Evolutionary conservation across 179 eudicot species (phyloP).

Genomic region (Patellifolia procumbens): DNA sequence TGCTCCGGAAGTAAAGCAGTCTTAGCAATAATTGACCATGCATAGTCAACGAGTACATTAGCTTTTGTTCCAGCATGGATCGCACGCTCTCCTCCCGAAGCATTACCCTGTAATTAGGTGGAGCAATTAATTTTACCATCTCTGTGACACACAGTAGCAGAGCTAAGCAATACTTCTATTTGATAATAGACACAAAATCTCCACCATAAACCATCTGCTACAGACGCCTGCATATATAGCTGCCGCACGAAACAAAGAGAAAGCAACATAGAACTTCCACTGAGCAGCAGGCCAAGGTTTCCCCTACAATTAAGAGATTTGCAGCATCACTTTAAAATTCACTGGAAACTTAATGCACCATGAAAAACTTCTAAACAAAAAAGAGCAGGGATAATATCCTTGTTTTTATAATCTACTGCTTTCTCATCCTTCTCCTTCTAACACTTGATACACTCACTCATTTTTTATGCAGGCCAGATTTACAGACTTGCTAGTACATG

Average conservation of each 20-base stretch:
- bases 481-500: neutral
- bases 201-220: slow-evolving; percentile 83
- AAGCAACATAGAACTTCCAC: slow-evolving; percentile 96
- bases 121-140: neutral
- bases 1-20: slow-evolving; percentile 65
- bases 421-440: neutral
- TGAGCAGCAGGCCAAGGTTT: slow-evolving; percentile 90
- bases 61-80: slow-evolving; percentile 62
- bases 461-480: no score
- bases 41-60: slow-evolving; percentile 59
- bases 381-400: neutral
- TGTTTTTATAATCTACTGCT: neutral
- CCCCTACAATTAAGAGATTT: slow-evolving; percentile 50
- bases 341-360: slow-evolving; percentile 5
- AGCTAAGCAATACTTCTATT: neutral
- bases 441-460: no score
- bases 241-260: slow-evolving; percentile 90
- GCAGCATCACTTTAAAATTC: neutral
- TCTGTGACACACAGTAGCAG: neutral
- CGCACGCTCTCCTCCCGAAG: slow-evolving; percentile 92
- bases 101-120: slow-evolving; percentile 69
- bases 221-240: slow-evolving; percentile 90
- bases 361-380: neutral
- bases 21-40: slow-evolving; percentile 67
- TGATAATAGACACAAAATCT: neutral